A percentile compares a stretch with the other conserved stretches of the same genome.
These are phyloP conservation scores for Penicillium sp. DNA, from an alignment of 2,329 filamentous ascomycete species.

Conservation along the genomic window DNA sequence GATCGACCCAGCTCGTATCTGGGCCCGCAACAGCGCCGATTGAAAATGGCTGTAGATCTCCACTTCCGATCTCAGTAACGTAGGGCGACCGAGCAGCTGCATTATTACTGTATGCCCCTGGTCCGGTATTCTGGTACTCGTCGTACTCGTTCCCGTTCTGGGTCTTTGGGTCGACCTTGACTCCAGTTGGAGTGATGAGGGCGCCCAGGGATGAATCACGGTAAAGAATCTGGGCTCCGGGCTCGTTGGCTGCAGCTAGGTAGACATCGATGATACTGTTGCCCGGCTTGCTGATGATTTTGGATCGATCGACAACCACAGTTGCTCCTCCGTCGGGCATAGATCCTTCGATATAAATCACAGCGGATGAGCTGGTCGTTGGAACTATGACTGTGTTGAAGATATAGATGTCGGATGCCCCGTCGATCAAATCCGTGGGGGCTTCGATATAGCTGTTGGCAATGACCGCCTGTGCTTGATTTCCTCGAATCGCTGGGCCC, in stretches of 20 bases:
- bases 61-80: slow-evolving; percentile 28
- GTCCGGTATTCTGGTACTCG: slow-evolving; percentile 40
- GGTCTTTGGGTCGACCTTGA: slow-evolving; percentile 26
- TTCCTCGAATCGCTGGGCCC: slow-evolving; percentile 22
- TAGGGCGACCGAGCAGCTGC: slow-evolving; percentile 29
- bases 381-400: slow-evolving; percentile 42
- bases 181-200: slow-evolving; percentile 31
- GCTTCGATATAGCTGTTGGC: slow-evolving; percentile 44
- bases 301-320: slow-evolving; percentile 38
- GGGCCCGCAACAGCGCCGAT: slow-evolving; percentile 34
- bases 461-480: slow-evolving; percentile 34
- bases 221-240: slow-evolving; percentile 38
- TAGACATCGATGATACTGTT: slow-evolving; percentile 37
- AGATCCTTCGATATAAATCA: slow-evolving; percentile 39
- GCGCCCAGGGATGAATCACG: slow-evolving; percentile 36
- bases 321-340: slow-evolving; percentile 32
- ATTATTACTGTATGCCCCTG: slow-evolving; percentile 38
- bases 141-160: slow-evolving; percentile 34
- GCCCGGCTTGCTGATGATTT: slow-evolving; percentile 30
- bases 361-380: slow-evolving; percentile 28
- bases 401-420: slow-evolving; percentile 39
- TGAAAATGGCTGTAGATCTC: slow-evolving; percentile 32
- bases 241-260: slow-evolving; percentile 39
- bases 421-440: slow-evolving; percentile 39
- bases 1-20: slow-evolving; percentile 35